phyloP scores from a whole-genome alignment of 306 rosid species.

The Malus sieversii region DNA sequence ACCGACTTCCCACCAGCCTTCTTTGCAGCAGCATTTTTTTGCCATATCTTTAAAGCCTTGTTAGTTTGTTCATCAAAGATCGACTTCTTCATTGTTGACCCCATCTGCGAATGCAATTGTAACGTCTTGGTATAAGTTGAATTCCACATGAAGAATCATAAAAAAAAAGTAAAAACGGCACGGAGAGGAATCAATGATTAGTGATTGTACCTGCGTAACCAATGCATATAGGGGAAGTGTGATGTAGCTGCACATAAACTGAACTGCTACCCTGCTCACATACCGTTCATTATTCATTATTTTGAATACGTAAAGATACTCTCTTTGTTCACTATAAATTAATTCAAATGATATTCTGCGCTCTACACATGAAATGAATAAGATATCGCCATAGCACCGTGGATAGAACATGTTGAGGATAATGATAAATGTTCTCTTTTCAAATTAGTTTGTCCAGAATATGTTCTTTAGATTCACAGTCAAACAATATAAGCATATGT shows the following conservation, averaged over 20 bases:
- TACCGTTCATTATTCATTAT: neutral
- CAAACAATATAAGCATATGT: no score
- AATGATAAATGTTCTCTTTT: neutral
- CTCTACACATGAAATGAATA: no score
- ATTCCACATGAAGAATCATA: no score
- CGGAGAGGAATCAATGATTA: neutral
- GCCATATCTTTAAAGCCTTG: slow-evolving; percentile 74
- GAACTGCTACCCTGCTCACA: slow-evolving; percentile 60
- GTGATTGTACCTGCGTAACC: slow-evolving; percentile 62
- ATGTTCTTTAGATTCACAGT: neutral
- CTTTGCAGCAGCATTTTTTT: slow-evolving; percentile 59
- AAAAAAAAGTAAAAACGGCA: neutral
- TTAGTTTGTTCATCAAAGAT: slow-evolving; percentile 92
- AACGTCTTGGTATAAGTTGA: no score
- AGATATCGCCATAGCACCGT: neutral
- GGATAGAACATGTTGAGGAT: neutral
- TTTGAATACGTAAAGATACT: neutral
- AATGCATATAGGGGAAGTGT: slow-evolving; percentile 95
- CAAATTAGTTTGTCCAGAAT: neutral
- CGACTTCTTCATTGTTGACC: slow-evolving; percentile 90
- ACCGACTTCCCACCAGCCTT: slow-evolving; percentile 23
- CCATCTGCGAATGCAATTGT: slow-evolving; percentile 48
- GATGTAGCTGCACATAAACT: slow-evolving; percentile 72
- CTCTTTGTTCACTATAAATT: neutral
- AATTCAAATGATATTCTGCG: no score